Base-by-base conservation (phyloP, 2,329 filamentous ascomycete genomes). In the Alternaria rosae region DNA sequence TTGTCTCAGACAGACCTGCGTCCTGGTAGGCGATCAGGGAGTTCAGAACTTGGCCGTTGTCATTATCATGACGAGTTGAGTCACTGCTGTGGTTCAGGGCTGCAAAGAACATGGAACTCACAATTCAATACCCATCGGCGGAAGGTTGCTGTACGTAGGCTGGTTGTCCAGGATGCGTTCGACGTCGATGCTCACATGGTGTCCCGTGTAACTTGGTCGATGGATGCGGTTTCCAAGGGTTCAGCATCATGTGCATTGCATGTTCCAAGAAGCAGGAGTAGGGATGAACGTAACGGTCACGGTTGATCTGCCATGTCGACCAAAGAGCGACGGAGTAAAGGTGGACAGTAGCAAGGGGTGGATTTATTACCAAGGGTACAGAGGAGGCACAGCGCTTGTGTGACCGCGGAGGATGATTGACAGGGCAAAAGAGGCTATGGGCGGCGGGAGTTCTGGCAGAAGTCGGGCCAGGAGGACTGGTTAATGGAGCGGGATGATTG, bases 1-100 rank as follows among this genome's bases (percentile, higher is more conserved):
- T 62, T 67, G 66, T 68, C 64, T 67, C 53, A 69, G 61, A 55
- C 47, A 30, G 10, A 51, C 48, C 51, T 55, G 59, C 26, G 51
- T 42, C 10, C 13, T n/a, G 30, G 42, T 52, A n/a, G 32, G 32
- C 13, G 44, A 42, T 54, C 23, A n/a, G n/a, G n/a, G n/a, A n/a
- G n/a, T n/a, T n/a, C n/a, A n/a, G n/a, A n/a, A n/a, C n/a, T n/a
- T n/a, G n/a, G n/a, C n/a, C n/a, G n/a, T n/a, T n/a, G n/a, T n/a
- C 4, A 32, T 26, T 50, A 50, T 17, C 21, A n/a, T 32, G 28
- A 28, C 47, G 11, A n/a, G 47, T 15, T 23, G 45, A 48, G n/a
- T 28, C 45, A n/a, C 28, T 38, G 17, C 20, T 2, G 25, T 17
- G n/a, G 25, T 48, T 48, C 44, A 28, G 44, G 35, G 25, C 20